Conservation (phyloP, 768 basidiomycete genomes). For the Wakefieldia striispora region DNA sequence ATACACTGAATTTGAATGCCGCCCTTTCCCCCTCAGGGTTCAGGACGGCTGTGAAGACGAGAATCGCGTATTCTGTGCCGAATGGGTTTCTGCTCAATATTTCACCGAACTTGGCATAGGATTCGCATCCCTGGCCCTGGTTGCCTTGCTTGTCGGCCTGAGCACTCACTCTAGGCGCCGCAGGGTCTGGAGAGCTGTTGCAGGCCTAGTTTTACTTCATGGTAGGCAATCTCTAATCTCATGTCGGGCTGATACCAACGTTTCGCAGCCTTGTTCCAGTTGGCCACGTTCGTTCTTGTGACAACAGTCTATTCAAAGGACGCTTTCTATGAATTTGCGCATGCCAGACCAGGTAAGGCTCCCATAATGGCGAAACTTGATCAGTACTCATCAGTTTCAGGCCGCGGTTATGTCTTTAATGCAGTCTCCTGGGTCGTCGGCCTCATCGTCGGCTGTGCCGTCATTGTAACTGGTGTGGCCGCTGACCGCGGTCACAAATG, state of each 20-base stretch:
- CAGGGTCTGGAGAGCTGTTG: slow-evolving; percentile 75
- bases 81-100: slow-evolving; percentile 73
- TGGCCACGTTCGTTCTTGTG: slow-evolving; percentile 61
- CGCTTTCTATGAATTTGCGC: slow-evolving; percentile 48
- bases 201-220: slow-evolving; percentile 60
- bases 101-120: slow-evolving; percentile 62
- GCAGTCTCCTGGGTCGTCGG: slow-evolving; percentile 60
- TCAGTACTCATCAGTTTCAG: slow-evolving; percentile 34
- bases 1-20: slow-evolving; percentile 60
- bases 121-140: slow-evolving; percentile 56
- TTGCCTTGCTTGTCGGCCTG: slow-evolving; percentile 62
- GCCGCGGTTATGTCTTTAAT: slow-evolving; percentile 58
- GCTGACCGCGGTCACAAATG: slow-evolving; percentile 52
- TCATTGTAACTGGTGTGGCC: slow-evolving; percentile 60
- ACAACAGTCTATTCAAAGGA: slow-evolving; percentile 55
- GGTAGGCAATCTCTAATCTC: slow-evolving; percentile 33
- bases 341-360: slow-evolving; percentile 57
- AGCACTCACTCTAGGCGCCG: slow-evolving; percentile 71
- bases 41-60: slow-evolving; percentile 48
- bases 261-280: slow-evolving; percentile 51
- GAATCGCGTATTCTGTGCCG: slow-evolving; percentile 57
- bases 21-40: slow-evolving; percentile 59
- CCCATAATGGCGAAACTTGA: background rate
- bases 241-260: background rate
- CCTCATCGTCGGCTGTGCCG: slow-evolving; percentile 48